phyloP scores from a whole-genome alignment of 106 monocot genomes.

The Phalaenopsis equestris region DNA sequence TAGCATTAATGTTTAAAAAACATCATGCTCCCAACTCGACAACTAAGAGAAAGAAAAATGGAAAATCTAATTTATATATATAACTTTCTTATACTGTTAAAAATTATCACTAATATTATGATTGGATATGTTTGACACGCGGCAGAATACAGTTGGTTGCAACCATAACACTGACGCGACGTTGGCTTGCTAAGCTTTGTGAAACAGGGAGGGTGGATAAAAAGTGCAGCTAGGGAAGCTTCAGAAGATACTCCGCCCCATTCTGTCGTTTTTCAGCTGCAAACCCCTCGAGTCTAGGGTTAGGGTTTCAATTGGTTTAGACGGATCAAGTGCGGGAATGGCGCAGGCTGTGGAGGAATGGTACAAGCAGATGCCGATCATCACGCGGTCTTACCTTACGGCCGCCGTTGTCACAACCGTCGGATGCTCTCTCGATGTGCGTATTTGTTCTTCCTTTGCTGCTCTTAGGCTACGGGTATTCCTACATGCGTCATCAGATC shows the following conservation, averaged over 20 bases:
- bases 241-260: background rate
- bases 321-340: constrained; percentile 1
- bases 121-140: background rate
- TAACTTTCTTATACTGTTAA: too few relatives aligned
- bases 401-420: constrained; percentile 25
- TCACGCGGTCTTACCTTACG: constrained; percentile 27
- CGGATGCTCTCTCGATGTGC: constrained; percentile 24
- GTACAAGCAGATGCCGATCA: constrained; percentile 35
- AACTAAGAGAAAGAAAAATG: too few relatives aligned
- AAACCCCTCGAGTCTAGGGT: background rate
- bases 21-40: too few relatives aligned
- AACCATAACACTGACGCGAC: background rate
- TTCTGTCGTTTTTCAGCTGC: background rate
- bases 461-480: background rate
- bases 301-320: background rate
- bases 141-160: background rate
- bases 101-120: too few relatives aligned
- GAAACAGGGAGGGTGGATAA: background rate
- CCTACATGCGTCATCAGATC: background rate
- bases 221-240: background rate
- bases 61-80: too few relatives aligned
- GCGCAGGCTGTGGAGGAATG: constrained; percentile 29
- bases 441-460: background rate
- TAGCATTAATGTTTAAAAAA: too few relatives aligned
- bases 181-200: background rate